These are phyloP conservation scores for Curvularia verruculosa DNA, from an alignment of 2,329 filamentous ascomycete species.

Conservation along the genomic window DNA sequence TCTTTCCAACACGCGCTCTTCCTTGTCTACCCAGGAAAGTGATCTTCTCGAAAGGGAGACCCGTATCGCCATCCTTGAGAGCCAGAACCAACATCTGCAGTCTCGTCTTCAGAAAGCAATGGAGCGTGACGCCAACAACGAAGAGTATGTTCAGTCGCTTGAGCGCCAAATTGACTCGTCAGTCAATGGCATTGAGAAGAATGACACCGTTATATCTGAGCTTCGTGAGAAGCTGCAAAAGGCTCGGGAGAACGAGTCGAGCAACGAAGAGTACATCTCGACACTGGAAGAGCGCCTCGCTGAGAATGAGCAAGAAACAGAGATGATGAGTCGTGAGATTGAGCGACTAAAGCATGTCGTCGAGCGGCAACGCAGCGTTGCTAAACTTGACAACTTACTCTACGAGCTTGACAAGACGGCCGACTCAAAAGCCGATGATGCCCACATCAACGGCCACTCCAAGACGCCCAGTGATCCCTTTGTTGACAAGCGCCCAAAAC, in stretches of 20 bases:
- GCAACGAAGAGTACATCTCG: slow-evolving; percentile 95
- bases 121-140: slow-evolving; percentile 89
- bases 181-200: slow-evolving; percentile 90
- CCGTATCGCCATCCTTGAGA: slow-evolving; percentile 90
- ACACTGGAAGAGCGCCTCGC: slow-evolving; percentile 94
- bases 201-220: slow-evolving; percentile 81
- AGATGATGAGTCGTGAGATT: slow-evolving; percentile 96
- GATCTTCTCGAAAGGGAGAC: slow-evolving; percentile 90
- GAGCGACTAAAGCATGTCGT: slow-evolving; percentile 93
- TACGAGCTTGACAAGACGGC: slow-evolving; percentile 78
- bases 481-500: slow-evolving; percentile 36
- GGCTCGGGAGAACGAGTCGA: slow-evolving; percentile 85
- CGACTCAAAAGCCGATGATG: slow-evolving; percentile 40
- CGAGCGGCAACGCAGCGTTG: slow-evolving; percentile 91
- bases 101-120: slow-evolving; percentile 88
- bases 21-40: slow-evolving; percentile 83
- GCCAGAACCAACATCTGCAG: slow-evolving; percentile 88
- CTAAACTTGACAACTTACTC: slow-evolving; percentile 90
- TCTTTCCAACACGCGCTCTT: slow-evolving; percentile 83
- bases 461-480: slow-evolving; percentile 43
- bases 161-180: slow-evolving; percentile 90
- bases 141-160: slow-evolving; percentile 89
- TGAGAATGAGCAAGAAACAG: slow-evolving; percentile 93
- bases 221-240: slow-evolving; percentile 89
- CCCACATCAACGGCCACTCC: slow-evolving; percentile 44